Percentiles rank a stretch among this genome's conserved stretches.
phyloP scores from a whole-genome alignment of 768 basidiomycete species.

The Phylloporus scabripes region DNA sequence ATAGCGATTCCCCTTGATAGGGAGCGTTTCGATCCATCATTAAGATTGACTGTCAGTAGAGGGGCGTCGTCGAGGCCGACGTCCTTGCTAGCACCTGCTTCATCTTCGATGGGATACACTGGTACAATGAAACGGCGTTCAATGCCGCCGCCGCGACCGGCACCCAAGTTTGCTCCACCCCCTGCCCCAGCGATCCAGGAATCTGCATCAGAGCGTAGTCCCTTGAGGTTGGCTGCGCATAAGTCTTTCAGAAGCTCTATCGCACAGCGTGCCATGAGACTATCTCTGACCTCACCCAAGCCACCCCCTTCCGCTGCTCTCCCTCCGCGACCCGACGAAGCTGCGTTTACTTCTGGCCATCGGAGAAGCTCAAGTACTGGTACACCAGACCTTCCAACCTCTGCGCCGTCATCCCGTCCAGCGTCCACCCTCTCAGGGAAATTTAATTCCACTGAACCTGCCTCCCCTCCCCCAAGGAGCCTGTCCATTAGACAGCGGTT shows the following conservation, averaged over 20 bases:
- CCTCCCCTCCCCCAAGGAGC: slow-evolving; percentile 20
- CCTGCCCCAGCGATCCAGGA: slow-evolving; percentile 48
- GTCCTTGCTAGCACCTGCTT: slow-evolving; percentile 17
- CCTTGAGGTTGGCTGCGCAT: slow-evolving; percentile 9
- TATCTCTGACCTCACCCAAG: slow-evolving; percentile 59
- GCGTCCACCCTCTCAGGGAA: slow-evolving; percentile 32
- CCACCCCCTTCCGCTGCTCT: slow-evolving; percentile 55
- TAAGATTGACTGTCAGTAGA: slow-evolving; percentile 2
- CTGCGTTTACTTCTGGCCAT: slow-evolving; percentile 22
- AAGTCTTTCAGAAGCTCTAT: slow-evolving; percentile 52
- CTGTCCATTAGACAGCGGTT: slow-evolving; percentile 57
- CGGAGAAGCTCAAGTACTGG: slow-evolving; percentile 32
- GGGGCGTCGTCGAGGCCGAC: slow-evolving; percentile 14
- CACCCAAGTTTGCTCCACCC: slow-evolving; percentile 64
- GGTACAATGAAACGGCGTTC: slow-evolving; percentile 47
- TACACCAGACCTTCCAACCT: slow-evolving; percentile 34
- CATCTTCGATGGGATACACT: slow-evolving; percentile 10
- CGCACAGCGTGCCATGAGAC: slow-evolving; percentile 49
- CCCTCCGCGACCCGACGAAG: slow-evolving; percentile 66
- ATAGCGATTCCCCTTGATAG: slow-evolving; percentile 2
- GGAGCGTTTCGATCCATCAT: slow-evolving; percentile 11
- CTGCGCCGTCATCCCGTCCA: slow-evolving; percentile 41
- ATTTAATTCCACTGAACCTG: slow-evolving; percentile 23
- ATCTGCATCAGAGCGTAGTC: background rate
- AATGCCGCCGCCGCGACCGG: slow-evolving; percentile 69